phyloP scores from a whole-genome alignment of 345 rosid genomes.

The Aquilaria sinensis region DNA sequence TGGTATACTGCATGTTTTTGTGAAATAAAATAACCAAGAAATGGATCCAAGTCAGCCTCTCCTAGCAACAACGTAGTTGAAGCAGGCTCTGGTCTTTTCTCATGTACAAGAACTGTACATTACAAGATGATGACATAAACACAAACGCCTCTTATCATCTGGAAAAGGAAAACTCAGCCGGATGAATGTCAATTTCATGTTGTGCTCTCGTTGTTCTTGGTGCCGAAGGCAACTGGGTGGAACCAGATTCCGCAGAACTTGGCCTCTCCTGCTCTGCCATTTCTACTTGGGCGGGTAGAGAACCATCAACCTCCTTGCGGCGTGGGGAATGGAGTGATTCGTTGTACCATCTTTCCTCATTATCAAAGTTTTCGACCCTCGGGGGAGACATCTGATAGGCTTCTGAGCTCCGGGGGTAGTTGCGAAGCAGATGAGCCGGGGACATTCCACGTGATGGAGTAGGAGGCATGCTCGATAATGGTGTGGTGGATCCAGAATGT shows the following conservation, averaged over 20 bases:
- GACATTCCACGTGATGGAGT: constrained; percentile 69
- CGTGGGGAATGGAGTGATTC: constrained; percentile 37
- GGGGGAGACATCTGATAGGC: constrained; percentile 43
- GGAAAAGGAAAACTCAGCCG: constrained; percentile 27
- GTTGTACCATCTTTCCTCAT: constrained; percentile 41
- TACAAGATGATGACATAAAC: too few species aligned
- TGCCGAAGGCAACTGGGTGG: constrained; percentile 24
- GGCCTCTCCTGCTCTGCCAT: constrained; percentile 13
- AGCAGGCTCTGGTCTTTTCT: too few species aligned
- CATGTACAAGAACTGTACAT: too few species aligned
- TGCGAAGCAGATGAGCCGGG: constrained; percentile 63
- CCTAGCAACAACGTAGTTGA: too few species aligned
- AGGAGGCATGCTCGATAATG: constrained; percentile 56
- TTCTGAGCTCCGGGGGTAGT: constrained; percentile 34
- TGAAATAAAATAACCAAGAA: too few species aligned
- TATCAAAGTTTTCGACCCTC: constrained; percentile 20
- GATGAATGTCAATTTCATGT: constrained; percentile 21
- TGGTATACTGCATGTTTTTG: too few species aligned
- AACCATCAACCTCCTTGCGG: constrained; percentile 12
- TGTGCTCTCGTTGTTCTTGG: constrained; percentile 16
- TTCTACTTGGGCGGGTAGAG: constrained; percentile 4
- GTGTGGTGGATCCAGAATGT: constrained; percentile 42
- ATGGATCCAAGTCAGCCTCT: too few species aligned
- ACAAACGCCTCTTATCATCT: constrained; percentile 8
- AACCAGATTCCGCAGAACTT: constrained; percentile 12